These are phyloP conservation scores for Chrysoporthe puriensis DNA, from an alignment of 2,329 filamentous ascomycete genomes.

Conservation along the genomic window DNA sequence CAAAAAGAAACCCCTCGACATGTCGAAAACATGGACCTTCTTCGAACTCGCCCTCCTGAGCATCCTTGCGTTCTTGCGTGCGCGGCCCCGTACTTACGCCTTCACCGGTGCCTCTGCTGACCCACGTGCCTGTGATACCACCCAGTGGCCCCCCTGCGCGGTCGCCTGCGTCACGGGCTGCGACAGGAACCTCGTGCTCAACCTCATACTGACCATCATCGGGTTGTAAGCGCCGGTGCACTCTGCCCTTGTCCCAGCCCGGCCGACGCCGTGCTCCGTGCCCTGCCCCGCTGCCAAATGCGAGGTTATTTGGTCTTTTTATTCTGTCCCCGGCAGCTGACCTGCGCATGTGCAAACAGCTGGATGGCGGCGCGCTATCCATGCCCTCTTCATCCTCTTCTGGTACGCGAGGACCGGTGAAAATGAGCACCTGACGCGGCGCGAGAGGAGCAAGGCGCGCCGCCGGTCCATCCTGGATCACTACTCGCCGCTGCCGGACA, in stretches of 20 bases:
- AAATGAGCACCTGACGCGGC: background rate
- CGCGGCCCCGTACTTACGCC: too few relatives aligned
- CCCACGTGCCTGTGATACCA: background rate
- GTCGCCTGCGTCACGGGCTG: slow-evolving; percentile 68
- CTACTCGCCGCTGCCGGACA: background rate
- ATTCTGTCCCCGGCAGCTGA: background rate
- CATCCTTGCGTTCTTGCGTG: background rate
- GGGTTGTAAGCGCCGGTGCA: slow-evolving; percentile 44
- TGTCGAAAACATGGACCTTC: background rate
- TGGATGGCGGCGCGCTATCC: background rate
- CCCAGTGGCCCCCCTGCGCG: slow-evolving; percentile 65
- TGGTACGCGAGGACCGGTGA: slow-evolving; percentile 9
- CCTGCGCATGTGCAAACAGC: background rate
- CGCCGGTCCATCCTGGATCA: background rate
- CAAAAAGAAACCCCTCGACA: background rate
- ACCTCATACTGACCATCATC: slow-evolving; percentile 66
- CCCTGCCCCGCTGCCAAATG: background rate
- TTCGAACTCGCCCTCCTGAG: background rate
- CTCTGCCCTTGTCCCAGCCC: background rate
- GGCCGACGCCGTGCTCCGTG: background rate
- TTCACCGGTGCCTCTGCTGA: background rate
- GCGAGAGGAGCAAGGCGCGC: background rate
- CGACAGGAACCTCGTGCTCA: slow-evolving; percentile 66
- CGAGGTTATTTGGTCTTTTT: background rate
- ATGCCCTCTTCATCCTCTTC: slow-evolving; percentile 13